These are phyloP conservation scores for Backusella tuberculispora DNA, from an alignment of 192 early-diverging fungal species.

Conservation along the genomic window DNA sequence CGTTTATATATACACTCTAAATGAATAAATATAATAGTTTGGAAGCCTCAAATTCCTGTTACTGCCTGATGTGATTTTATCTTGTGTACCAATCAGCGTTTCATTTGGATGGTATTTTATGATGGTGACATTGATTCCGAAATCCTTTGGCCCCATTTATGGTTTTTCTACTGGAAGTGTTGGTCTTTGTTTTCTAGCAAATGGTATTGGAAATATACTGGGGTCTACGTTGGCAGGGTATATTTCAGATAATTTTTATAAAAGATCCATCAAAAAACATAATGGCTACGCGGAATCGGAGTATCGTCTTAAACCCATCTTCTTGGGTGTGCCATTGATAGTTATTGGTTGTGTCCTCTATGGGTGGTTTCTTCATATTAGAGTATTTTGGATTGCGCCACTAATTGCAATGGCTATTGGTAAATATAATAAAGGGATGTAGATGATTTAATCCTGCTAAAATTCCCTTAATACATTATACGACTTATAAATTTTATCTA, in stretches of 20 bases:
- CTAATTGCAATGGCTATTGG: slow-evolving; percentile 13
- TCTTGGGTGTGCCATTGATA: slow-evolving; percentile 22
- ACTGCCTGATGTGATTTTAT: slow-evolving; percentile 27
- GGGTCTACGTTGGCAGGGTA: slow-evolving; percentile 49
- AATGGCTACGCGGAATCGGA: neutral
- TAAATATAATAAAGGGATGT: neutral
- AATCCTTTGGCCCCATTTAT: slow-evolving; percentile 49
- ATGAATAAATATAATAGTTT: neutral
- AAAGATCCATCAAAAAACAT: neutral
- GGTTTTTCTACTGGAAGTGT: slow-evolving; percentile 44
- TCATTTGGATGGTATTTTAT: slow-evolving; percentile 56
- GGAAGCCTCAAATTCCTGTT: slow-evolving; percentile 24
- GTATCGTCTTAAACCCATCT: slow-evolving; percentile 22
- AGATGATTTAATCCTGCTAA: too few relatives aligned
- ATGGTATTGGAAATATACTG: slow-evolving; percentile 49
- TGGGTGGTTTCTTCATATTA: slow-evolving; percentile 27
- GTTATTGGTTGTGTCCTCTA: slow-evolving; percentile 24
- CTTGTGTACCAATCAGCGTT: slow-evolving; percentile 43
- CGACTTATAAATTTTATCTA: neutral
- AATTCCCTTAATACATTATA: neutral
- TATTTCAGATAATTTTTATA: neutral
- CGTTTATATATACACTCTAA: neutral
- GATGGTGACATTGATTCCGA: slow-evolving; percentile 47
- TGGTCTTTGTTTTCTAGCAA: slow-evolving; percentile 52
- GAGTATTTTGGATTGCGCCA: slow-evolving; percentile 7